Evolutionary conservation across 371 early-diverging fungal species (phyloP).

Genomic region (Mortierella sp.): DNA sequence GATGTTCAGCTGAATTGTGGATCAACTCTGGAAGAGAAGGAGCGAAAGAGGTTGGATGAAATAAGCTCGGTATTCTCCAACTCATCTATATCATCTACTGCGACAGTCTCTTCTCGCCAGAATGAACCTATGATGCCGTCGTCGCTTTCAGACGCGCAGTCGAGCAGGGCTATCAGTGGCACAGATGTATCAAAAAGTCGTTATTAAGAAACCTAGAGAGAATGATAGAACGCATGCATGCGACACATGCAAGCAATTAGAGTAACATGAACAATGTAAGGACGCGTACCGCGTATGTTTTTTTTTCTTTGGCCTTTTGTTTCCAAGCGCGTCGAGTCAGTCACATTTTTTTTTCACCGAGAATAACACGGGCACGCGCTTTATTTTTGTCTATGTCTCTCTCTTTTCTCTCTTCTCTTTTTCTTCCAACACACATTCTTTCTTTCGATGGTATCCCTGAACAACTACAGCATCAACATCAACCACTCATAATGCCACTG

Average conservation of each 20-base stretch:
- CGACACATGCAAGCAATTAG: too few species aligned
- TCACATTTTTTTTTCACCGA: too few species aligned
- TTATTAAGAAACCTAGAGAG: neutral
- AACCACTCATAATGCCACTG: neutral
- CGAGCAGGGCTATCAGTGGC: neutral
- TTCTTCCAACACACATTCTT: neutral
- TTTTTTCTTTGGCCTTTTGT: too few species aligned
- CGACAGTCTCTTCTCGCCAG: conserved; percentile 28
- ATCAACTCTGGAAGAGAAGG: too few species aligned
- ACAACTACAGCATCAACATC: neutral
- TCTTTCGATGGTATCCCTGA: too few species aligned
- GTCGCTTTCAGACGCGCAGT: neutral
- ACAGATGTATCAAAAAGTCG: neutral
- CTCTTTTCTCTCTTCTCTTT: neutral
- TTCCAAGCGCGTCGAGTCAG: too few species aligned
- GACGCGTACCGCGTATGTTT: too few species aligned
- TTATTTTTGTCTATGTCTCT: neutral
- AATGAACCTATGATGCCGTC: conserved; percentile 13
- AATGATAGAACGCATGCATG: neutral
- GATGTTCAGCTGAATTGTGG: too few species aligned
- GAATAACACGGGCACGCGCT: too few species aligned
- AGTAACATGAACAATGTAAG: too few species aligned
- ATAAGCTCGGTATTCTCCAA: neutral
- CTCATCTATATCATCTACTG: conserved; percentile 16
- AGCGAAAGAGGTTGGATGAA: neutral